Base-by-base conservation (phyloP, 208 protist genomes). In the Trypanosoma platydactyli region DNA sequence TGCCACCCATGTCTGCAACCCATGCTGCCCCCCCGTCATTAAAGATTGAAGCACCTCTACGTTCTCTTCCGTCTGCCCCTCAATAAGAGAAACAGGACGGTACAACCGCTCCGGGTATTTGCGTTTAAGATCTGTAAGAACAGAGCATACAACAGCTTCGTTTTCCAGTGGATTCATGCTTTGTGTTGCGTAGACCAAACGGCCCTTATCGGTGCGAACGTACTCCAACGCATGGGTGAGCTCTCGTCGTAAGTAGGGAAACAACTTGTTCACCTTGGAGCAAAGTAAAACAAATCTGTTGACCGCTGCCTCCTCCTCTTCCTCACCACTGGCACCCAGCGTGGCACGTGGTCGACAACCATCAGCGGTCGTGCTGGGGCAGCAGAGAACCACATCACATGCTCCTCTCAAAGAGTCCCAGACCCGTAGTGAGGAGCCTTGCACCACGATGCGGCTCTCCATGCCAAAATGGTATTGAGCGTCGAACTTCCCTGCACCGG, bases 141-240 rank as follows among this genome's bases (percentile, higher is more conserved):
- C 81, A 20, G 84, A 79, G 40, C 79, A 87, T 5, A 98, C 88
- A 25, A 98, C 94, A 7, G 92, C 94, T 71, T 98, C 95, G 66
- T 98, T 92, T 79, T 98, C 95, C 7, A 98, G 58, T 16, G 96
- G 95, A 67, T 97, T 98, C 72, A 97, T 74, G 42, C 86, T 95
- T 59, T 93, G 94, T 18, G 95, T 98, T 9, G 88, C 92, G 73
- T 98, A 98, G 29, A 98, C 75, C 38, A 98, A 80, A 30, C 80
- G 73, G 9, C 94, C 94, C 30, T 68, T 66, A 22, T 57, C 22
- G 5, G 16, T 13, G 0, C n/a, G 33, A 15, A 64, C 72, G 38
- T 66, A 71, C 42, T 67, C 60, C 56, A 59, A 51, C 15, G 85
- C 81, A 11, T 64, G 48, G 25, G 54, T 60, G 0, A 94, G 79